Conservation (phyloP, 768 basidiomycete species). For the Macrolepiota fuliginosa region DNA sequence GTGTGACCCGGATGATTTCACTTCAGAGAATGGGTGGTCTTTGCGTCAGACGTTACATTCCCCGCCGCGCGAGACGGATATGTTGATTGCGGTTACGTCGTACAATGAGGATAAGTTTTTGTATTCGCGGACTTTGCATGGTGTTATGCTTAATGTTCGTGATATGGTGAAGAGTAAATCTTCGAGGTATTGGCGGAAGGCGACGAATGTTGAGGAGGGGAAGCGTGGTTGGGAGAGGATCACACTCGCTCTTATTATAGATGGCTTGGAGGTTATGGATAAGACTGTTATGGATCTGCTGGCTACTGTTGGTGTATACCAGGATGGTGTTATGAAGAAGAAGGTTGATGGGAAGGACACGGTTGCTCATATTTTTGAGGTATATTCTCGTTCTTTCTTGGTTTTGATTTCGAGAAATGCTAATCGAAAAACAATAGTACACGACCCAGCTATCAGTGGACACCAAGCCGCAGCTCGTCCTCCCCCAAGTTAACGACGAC, state of each 20-base stretch:
- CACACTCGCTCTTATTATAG: slow-evolving; percentile 78
- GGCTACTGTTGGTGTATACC: slow-evolving; percentile 84
- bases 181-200: slow-evolving; percentile 74
- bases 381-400: neutral
- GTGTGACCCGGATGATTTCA: slow-evolving; percentile 82
- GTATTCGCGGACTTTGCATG: slow-evolving; percentile 82
- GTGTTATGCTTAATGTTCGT: slow-evolving; percentile 92
- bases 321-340: slow-evolving; percentile 91
- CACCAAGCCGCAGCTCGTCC: slow-evolving; percentile 83
- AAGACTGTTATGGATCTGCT: slow-evolving; percentile 82
- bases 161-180: slow-evolving; percentile 92
- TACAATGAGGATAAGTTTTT: slow-evolving; percentile 86
- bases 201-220: slow-evolving; percentile 67
- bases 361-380: slow-evolving; percentile 85
- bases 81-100: slow-evolving; percentile 89
- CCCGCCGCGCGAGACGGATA: slow-evolving; percentile 65
- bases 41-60: slow-evolving; percentile 75
- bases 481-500: slow-evolving; percentile 82
- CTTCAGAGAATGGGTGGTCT: slow-evolving; percentile 69
- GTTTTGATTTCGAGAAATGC: neutral
- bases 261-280: slow-evolving; percentile 90
- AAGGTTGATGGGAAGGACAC: slow-evolving; percentile 79
- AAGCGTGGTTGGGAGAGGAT: slow-evolving; percentile 84
- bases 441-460: slow-evolving; percentile 96
- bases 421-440: slow-evolving; percentile 50